Evolutionary conservation across 2,329 filamentous ascomycete species (phyloP), one percentile per base, ranked within the genome.

Genomic region (Hypoxylon sp.): DNA sequence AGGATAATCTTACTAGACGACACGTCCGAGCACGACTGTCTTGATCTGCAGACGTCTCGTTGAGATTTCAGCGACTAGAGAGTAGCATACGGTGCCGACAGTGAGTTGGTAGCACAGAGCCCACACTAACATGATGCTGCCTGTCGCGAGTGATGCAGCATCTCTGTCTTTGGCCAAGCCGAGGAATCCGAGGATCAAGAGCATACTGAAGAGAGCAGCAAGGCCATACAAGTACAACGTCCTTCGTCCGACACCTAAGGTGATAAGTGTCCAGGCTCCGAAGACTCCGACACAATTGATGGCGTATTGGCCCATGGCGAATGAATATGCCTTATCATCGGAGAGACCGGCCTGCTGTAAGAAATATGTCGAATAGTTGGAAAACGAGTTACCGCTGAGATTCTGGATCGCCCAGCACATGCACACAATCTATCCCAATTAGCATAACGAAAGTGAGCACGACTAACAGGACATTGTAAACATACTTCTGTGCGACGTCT

Each of bases 41-140:
- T 97, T 97, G 82, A 97, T 94, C 76, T 94, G 91, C 34, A 98
- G 85, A 1, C 94, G 87, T 13, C 92, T 88, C 0, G 93, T 93
- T 0, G 93, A 94, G 21, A 97, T 81, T 78, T 97, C 94, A 0
- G 92, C 89, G 3, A 97, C 94, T 10, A 97, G 87, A 0, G 93
- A 96, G 81, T 97, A 97, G 79, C 91, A 93, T 6, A 97, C 93
- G 0, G 94, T 96, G 41, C 94, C 94, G 52, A 97, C 93, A 0
- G 93, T 92, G 51, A 95, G 84, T 78, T 97, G 93, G 81, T 97
- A 97, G 74, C 91, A 87, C 49, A 96, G 82, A 0, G 94, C 91
- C 91, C 91, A 96, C 61, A 90, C 80, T 34, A 96, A 84, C 91
- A 97, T 94, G 80, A 97, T 91, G 65, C 87, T 87, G n/a, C 93